phyloP scores from a whole-genome alignment of 1,284 basidiomycete genomes.

The Mycena sp. region DNA sequence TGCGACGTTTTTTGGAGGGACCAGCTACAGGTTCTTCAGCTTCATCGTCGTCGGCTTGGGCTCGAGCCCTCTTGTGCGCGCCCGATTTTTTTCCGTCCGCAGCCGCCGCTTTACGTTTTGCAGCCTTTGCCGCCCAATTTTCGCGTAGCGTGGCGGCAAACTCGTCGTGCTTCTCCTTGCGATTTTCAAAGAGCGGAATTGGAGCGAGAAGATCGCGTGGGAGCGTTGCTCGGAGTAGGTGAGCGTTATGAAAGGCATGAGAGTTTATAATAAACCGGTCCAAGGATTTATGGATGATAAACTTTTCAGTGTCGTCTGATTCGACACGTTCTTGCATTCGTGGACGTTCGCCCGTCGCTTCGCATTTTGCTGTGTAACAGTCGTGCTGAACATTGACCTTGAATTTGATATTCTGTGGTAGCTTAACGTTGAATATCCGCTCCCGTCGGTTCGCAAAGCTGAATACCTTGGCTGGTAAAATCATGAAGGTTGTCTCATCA shows the following conservation, averaged over 20 bases:
- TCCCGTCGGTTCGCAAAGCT: neutral
- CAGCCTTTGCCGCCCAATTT: neutral
- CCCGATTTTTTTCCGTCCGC: neutral
- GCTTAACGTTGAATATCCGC: no score
- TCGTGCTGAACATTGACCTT: no score
- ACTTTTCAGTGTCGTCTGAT: neutral
- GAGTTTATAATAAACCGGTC: neutral
- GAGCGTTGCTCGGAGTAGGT: neutral
- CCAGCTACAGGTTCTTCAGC: no score
- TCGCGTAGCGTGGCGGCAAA: neutral
- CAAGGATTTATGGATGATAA: neutral
- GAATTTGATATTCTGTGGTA: neutral
- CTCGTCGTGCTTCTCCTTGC: neutral
- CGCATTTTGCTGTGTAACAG: neutral
- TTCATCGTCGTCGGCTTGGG: no score
- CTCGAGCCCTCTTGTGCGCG: neutral
- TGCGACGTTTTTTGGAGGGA: neutral
- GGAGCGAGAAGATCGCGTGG: neutral
- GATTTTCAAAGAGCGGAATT: neutral
- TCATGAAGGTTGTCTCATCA: slow-evolving; percentile 1
- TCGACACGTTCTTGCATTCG: slow-evolving; percentile 1
- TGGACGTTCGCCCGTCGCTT: neutral
- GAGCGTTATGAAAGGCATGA: no score
- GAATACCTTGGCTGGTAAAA: slow-evolving; percentile 3
- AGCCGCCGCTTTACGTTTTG: neutral